Evolutionary conservation across 352 stramenopile species (phyloP), one percentile per base, ranked within the genome.

Genomic region (Phytopythium boreale): DNA sequence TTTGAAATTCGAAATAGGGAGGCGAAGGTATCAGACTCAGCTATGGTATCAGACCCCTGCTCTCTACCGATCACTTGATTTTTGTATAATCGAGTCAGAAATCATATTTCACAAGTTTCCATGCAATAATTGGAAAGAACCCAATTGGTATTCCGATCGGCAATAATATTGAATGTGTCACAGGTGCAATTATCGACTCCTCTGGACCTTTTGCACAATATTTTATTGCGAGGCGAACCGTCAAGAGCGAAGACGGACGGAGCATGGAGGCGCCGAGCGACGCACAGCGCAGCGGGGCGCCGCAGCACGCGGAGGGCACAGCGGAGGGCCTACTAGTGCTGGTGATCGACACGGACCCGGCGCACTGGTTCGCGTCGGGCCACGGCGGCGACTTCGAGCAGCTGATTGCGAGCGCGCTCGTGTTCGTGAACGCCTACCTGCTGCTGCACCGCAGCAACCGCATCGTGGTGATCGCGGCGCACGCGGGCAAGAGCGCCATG

Each of bases 341-440:
- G 17, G 80, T 95, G 61, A 66, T 95, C 29, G 87, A 95, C 74
- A 95, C 87, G 19, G 91, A 91, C 59, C 87, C 87, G 14, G 64
- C 79, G 36, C 68, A 89, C 56, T 95, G 87, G 84, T 90, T 92
- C 62, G 27, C 68, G 11, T 66, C 71, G 17, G 76, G 64, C 62
- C 70, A 39, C 64, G 67, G 63, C 24, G 56, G 26, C 50, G 75
- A 75, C 61, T 77, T 89, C 39, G 76, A 91, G 76, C 78, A 88
- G 66, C 75, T 92, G 41, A 82, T 95, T 50, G 80, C 82, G 12
- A 91, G 80, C 66, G 77, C 76, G 49, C 79, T 95, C 52, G 82
- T 95, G 71, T 95, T 92, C 59, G 85, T 93, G 63, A 95, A 93
- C 69, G 86, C 87, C 64, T 95, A 93, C 71, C 70, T 95, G 67